phyloP scores from a whole-genome alignment of 2,329 filamentous ascomycete species.

The Thielaviopsis punctulata region DNA sequence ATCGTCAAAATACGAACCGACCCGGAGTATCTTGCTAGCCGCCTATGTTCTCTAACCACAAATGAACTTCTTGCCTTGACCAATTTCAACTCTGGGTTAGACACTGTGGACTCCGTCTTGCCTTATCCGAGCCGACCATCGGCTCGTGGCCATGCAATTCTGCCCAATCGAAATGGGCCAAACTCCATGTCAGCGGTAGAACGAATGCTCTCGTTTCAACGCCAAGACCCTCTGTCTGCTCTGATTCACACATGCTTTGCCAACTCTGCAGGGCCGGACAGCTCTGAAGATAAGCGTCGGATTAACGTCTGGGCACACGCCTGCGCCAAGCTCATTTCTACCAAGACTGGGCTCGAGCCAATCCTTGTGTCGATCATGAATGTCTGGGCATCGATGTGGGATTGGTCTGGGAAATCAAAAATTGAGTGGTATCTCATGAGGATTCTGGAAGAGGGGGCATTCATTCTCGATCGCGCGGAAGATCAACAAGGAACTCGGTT shows the following conservation, averaged over 20 bases:
- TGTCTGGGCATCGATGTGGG: conserved; percentile 69
- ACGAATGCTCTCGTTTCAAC: conserved; percentile 71
- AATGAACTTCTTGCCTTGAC: conserved; percentile 64
- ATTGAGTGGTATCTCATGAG: conserved; percentile 93
- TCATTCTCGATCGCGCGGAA: conserved; percentile 71
- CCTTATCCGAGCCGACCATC: conserved; percentile 43
- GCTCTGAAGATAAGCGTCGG: conserved; percentile 60
- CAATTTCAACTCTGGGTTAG: conserved; percentile 60
- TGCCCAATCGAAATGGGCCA: conserved; percentile 15
- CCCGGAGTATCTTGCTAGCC: conserved; percentile 70
- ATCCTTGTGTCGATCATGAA: conserved; percentile 74
- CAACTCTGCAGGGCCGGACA: conserved; percentile 66
- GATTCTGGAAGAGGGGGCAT: conserved; percentile 80
- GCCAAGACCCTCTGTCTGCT: conserved; percentile 70
- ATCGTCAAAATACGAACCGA: conserved; percentile 70
- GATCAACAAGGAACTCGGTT: conserved; percentile 56
- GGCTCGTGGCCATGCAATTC: conserved; percentile 24
- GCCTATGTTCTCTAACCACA: conserved; percentile 58
- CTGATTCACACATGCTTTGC: conserved; percentile 81
- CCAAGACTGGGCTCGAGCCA: conserved; percentile 58
- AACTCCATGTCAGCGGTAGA: conserved; percentile 43
- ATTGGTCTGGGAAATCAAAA: conserved; percentile 78
- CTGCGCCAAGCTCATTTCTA: conserved; percentile 65
- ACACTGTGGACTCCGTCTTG: conserved; percentile 69
- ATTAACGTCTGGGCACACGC: conserved; percentile 79